Conservation (phyloP, 164 flowering plant species). For the Tinospora cordifolia region DNA sequence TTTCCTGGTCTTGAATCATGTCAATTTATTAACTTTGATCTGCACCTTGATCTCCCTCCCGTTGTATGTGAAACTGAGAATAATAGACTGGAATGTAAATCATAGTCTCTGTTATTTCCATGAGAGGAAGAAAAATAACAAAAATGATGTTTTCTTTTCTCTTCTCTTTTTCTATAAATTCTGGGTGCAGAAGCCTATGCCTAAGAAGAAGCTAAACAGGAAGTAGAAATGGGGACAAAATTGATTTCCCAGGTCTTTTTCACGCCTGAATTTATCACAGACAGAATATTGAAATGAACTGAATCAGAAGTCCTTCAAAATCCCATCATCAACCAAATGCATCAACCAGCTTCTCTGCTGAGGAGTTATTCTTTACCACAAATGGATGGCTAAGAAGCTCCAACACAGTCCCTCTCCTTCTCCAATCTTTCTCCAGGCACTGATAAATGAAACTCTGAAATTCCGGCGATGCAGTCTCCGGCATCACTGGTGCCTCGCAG, state of each 20-base stretch:
- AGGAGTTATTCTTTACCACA: slow-evolving; percentile 13
- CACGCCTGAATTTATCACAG: background rate
- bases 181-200: no score
- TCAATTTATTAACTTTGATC: no score
- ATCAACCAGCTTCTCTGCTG: slow-evolving; percentile 9
- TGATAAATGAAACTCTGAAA: slow-evolving; percentile 33
- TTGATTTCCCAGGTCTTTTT: background rate
- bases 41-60: no score
- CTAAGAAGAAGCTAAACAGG: no score
- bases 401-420: slow-evolving; percentile 36
- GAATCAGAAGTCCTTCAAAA: background rate
- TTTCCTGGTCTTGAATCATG: no score
- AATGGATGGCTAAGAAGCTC: slow-evolving; percentile 54
- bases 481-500: slow-evolving; percentile 33
- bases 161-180: no score
- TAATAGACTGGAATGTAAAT: no score
- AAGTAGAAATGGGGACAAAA: background rate
- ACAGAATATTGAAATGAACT: background rate
- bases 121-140: no score
- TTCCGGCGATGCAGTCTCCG: slow-evolving; percentile 40
- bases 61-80: no score
- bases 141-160: no score
- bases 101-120: no score
- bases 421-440: slow-evolving; percentile 55
- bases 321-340: background rate